Evolutionary conservation across 2,329 filamentous ascomycete genomes (phyloP).

Genomic region (Epichloe elymi): DNA sequence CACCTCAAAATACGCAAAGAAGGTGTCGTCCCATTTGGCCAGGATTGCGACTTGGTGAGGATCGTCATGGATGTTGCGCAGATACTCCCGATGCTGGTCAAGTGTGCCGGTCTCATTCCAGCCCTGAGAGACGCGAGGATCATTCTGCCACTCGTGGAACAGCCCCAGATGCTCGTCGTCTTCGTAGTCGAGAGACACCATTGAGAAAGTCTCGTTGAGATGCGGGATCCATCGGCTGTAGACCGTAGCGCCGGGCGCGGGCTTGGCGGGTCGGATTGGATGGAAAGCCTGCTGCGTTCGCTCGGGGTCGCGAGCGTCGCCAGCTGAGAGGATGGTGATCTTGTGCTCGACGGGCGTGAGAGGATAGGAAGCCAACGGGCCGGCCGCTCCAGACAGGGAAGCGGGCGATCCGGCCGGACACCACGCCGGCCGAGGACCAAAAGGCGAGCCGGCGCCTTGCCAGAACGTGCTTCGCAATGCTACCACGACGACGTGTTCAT

Average conservation of each 20-base stretch:
- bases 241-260: constrained; percentile 48
- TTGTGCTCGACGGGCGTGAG: constrained; percentile 35
- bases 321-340: constrained; percentile 23
- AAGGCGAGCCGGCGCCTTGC: constrained; percentile 56
- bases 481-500: constrained; percentile 25
- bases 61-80: constrained; percentile 42
- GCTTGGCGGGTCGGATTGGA: constrained; percentile 55
- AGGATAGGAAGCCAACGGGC: constrained; percentile 32
- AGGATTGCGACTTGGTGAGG: constrained; percentile 55
- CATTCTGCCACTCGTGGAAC: constrained; percentile 70
- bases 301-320: constrained; percentile 27
- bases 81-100: constrained; percentile 45
- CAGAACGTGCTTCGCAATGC: constrained; percentile 47
- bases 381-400: constrained; percentile 19
- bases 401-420: constrained; percentile 31
- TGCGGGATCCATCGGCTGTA: constrained; percentile 68
- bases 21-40: constrained; percentile 53
- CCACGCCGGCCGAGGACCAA: constrained; percentile 52
- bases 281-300: constrained; percentile 46
- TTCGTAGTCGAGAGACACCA: constrained; percentile 52
- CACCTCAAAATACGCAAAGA: constrained; percentile 63
- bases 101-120: constrained; percentile 67
- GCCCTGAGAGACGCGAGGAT: constrained; percentile 60
- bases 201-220: constrained; percentile 59
- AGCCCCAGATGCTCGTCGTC: constrained; percentile 48